These are phyloP conservation scores for Gossypium arboreum DNA, from an alignment of 345 rosid genomes.

Conservation along the genomic window DNA sequence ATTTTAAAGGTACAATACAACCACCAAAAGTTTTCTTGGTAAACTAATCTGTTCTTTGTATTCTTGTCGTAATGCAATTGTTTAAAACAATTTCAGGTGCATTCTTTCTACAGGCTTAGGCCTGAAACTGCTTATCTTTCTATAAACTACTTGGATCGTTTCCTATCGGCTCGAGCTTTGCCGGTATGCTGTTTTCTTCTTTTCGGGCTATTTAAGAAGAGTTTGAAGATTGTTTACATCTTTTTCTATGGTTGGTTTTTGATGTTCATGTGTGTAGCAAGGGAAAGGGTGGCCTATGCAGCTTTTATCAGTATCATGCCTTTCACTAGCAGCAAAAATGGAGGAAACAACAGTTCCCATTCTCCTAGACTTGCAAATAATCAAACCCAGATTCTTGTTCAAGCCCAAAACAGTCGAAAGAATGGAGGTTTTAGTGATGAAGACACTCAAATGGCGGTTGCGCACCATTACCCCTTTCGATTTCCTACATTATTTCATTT, in stretches of 20 bases:
- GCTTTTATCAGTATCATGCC: conserved; percentile 35
- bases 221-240: not conserved
- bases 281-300: conserved; percentile 36
- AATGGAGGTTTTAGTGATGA: conserved; percentile 39
- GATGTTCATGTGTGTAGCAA: conserved; percentile 11
- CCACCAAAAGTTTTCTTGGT: no score
- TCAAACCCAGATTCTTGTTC: conserved; percentile 30
- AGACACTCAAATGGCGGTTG: conserved; percentile 33
- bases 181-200: conserved; percentile 16
- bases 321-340: conserved; percentile 42
- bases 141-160: conserved; percentile 38
- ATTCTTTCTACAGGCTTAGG: conserved; percentile 24
- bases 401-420: conserved; percentile 32
- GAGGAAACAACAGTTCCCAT: conserved; percentile 37
- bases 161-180: conserved; percentile 22
- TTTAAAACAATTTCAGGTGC: conserved; percentile 20
- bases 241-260: not conserved
- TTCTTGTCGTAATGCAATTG: not conserved
- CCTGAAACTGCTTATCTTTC: conserved; percentile 33
- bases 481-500: conserved; percentile 28
- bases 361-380: conserved; percentile 34
- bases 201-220: not conserved
- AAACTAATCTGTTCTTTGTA: not conserved
- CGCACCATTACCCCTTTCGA: conserved; percentile 33
- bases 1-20: conserved; percentile 27